A percentile compares a stretch with the other conserved stretches of the same genome.
phyloP scores from a whole-genome alignment of 1,139 yeast species.

The Lodderomyces parapsilosis region DNA sequence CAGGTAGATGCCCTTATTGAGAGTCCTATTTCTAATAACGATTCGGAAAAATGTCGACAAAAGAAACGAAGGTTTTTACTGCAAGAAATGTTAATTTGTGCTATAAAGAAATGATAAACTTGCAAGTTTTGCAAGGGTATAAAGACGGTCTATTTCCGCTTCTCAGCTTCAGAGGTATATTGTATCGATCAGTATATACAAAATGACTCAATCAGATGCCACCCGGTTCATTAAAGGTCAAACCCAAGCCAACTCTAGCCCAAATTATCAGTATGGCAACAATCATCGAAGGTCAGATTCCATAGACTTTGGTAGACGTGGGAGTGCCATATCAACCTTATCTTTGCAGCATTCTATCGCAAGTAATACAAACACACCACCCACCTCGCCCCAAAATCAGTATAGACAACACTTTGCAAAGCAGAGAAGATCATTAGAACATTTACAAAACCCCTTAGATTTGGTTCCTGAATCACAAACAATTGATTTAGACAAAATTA shows the following conservation, averaged over 20 bases:
- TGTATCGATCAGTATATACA: not conserved
- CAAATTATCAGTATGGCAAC: constrained; percentile 3
- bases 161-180: not conserved
- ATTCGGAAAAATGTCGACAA: not conserved
- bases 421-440: not conserved
- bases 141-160: not conserved
- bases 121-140: not conserved
- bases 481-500: constrained; percentile 22
- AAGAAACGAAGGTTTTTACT: not conserved
- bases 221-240: not conserved
- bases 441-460: not conserved
- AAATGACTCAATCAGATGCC: not conserved
- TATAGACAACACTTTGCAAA: not conserved
- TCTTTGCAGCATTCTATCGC: constrained; percentile 3
- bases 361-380: constrained; percentile 11
- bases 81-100: not conserved
- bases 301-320: constrained; percentile 12
- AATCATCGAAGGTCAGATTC: constrained; percentile 12
- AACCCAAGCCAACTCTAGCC: not conserved
- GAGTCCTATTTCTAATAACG: not conserved
- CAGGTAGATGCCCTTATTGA: too few relatives aligned
- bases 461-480: constrained; percentile 5
- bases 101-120: not conserved
- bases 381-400: constrained; percentile 14
- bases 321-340: constrained; percentile 8